Conservation (phyloP, 257 asterid species). For the Coffea canephora region DNA sequence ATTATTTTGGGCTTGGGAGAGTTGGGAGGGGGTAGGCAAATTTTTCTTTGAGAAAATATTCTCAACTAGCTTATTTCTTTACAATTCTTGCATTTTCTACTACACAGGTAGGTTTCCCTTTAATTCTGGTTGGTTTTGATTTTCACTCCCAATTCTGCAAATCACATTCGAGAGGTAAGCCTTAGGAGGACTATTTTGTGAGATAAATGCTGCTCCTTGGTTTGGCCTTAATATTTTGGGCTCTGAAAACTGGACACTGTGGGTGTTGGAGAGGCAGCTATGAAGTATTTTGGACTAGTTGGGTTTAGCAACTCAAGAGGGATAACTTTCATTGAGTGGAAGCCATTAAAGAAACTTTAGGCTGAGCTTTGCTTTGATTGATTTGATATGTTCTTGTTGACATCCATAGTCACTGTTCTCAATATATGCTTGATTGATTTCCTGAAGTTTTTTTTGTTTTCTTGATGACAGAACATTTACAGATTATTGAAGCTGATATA, state of each 20-base stretch:
- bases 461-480: neutral
- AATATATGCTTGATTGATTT: neutral
- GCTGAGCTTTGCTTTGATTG: neutral
- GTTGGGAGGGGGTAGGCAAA: neutral
- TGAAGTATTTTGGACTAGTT: neutral
- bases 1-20: neutral
- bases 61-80: neutral
- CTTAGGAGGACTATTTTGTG: neutral
- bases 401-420: neutral
- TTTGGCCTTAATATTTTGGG: neutral
- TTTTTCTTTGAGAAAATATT: neutral
- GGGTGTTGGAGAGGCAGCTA: neutral
- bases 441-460: neutral
- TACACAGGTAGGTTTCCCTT: neutral
- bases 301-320: neutral
- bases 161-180: neutral
- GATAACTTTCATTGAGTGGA: neutral
- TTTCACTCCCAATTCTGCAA: neutral
- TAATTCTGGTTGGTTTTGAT: neutral
- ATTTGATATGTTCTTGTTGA: neutral
- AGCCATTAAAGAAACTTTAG: neutral
- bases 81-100: neutral
- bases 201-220: neutral
- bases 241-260: neutral
- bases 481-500: neutral